Percentiles rank a stretch among this genome's conserved stretches.
phyloP scores from a whole-genome alignment of 2,329 filamentous ascomycete genomes.

The Pezicula rhizophila region DNA sequence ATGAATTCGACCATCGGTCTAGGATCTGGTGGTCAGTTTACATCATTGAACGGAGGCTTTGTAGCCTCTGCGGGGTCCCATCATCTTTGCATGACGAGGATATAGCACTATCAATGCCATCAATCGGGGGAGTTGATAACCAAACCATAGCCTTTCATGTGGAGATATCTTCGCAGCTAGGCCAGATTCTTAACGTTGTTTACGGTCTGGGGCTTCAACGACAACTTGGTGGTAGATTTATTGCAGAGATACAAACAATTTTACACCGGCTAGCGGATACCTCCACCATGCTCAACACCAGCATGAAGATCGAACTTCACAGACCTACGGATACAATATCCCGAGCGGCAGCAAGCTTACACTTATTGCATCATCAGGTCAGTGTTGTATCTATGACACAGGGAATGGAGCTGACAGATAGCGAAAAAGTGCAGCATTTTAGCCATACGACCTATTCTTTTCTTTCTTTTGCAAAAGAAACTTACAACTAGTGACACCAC shows the following conservation, averaged over 20 bases:
- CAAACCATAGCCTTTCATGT: not conserved
- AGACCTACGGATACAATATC: not conserved
- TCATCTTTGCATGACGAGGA: not conserved
- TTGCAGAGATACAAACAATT: slow-evolving; percentile 1
- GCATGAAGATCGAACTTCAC: not conserved
- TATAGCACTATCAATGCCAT: not conserved
- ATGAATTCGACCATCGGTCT: not conserved
- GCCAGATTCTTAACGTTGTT: slow-evolving; percentile 1
- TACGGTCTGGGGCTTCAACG: slow-evolving; percentile 1
- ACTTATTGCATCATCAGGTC: slow-evolving; percentile 1
- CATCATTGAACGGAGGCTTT: not conserved
- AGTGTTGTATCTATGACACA: not conserved
- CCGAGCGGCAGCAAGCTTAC: not conserved
- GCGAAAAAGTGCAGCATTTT: not conserved
- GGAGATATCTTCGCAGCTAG: not conserved
- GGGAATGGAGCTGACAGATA: not conserved
- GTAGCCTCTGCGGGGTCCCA: not conserved
- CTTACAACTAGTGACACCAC: not conserved
- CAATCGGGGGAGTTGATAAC: not conserved
- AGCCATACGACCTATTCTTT: not conserved
- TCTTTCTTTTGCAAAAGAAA: not conserved
- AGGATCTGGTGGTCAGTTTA: slow-evolving; percentile 1
- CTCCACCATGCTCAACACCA: not conserved
- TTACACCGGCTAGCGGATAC: not conserved
- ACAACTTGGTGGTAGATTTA: not conserved